Evolutionary conservation across 2,329 filamentous ascomycete species (phyloP).

Genomic region (Fusarium nurragi): DNA sequence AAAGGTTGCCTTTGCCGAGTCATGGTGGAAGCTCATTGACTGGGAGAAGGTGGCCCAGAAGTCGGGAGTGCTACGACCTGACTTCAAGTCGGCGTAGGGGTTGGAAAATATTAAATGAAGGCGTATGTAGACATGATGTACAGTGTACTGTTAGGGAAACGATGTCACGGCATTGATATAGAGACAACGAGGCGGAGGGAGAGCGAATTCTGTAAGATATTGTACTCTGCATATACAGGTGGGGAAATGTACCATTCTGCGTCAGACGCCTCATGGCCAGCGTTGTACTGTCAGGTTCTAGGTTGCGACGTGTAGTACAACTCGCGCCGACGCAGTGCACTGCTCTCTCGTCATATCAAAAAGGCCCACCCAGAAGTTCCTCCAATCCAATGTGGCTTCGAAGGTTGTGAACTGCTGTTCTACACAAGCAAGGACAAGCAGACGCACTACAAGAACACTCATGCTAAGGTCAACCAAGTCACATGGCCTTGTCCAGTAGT

Average conservation of each 20-base stretch:
- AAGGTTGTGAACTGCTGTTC: no score
- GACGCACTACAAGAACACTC: no score
- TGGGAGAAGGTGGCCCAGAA: conserved; percentile 76
- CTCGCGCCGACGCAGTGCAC: no score
- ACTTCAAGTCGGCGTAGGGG: conserved; percentile 45
- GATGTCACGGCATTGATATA: conserved; percentile 32
- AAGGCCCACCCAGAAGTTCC: no score
- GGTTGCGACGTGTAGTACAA: no score
- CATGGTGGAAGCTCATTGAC: conserved; percentile 89
- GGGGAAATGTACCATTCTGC: conserved; percentile 45
- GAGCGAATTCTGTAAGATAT: conserved; percentile 45
- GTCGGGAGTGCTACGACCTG: conserved; percentile 48
- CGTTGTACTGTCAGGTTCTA: no score
- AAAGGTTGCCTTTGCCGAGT: conserved; percentile 78
- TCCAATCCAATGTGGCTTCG: no score
- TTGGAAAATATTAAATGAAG: conserved; percentile 2
- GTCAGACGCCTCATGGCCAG: no score
- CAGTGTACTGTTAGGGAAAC: conserved; percentile 20
- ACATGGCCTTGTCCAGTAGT: no score
- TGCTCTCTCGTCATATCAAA: no score
- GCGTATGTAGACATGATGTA: conserved; percentile 7
- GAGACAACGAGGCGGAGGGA: conserved; percentile 18
- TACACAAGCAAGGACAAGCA: no score
- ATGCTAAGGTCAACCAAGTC: no score
- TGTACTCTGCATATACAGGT: conserved; percentile 47